phyloP scores from a whole-genome alignment of 2,329 filamentous ascomycete genomes.

The Pseudocercospora eumusae region DNA sequence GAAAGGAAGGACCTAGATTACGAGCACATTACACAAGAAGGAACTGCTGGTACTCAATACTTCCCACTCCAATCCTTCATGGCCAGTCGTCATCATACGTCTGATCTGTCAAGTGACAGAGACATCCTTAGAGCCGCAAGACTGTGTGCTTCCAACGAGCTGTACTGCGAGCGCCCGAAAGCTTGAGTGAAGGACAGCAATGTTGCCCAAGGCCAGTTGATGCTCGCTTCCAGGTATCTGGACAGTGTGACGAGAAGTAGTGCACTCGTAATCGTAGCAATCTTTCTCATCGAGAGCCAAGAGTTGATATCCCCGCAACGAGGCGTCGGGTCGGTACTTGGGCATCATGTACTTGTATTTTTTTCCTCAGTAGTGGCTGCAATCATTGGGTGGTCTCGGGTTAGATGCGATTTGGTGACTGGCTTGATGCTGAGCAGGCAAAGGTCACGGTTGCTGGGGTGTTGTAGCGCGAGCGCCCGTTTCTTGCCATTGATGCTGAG shows the following conservation, averaged over 20 bases:
- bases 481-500: no score
- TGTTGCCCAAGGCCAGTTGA: not conserved
- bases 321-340: not conserved
- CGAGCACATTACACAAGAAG: not conserved
- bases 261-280: not conserved
- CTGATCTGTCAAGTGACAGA: not conserved
- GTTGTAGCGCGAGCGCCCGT: no score
- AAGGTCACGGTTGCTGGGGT: not conserved
- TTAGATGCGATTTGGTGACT: not conserved
- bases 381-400: no score
- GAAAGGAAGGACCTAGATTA: not conserved
- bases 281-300: not conserved
- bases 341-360: not conserved
- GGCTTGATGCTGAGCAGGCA: not conserved
- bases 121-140: not conserved
- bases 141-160: not conserved
- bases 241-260: not conserved
- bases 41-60: not conserved
- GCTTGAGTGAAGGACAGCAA: not conserved
- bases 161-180: not conserved
- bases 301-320: not conserved
- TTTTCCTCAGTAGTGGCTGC: no score
- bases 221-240: not conserved
- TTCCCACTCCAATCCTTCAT: not conserved
- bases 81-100: constrained; percentile 2